Conservation (phyloP, 257 asterid genomes). For the Solanum peruvianum region DNA sequence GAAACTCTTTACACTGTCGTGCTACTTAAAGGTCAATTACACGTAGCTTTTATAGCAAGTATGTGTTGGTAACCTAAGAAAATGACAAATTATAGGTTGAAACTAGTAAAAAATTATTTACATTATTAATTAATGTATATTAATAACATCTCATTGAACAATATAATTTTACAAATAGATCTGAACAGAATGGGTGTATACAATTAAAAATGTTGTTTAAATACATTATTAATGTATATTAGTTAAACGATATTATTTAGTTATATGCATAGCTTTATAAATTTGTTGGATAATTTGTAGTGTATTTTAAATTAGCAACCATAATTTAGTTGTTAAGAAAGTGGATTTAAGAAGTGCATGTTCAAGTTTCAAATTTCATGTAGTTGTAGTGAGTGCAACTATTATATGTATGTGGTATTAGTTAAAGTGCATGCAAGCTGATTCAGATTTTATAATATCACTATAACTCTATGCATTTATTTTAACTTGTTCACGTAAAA, state of each 20-base stretch:
- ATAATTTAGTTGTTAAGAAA: not conserved
- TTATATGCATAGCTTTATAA: not conserved
- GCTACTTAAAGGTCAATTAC: not conserved
- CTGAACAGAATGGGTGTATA: not conserved
- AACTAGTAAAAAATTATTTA: not conserved
- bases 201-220: not conserved
- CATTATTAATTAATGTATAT: not conserved
- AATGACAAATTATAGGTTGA: not conserved
- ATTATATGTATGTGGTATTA: not conserved
- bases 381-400: not conserved
- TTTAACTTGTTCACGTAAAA: not conserved
- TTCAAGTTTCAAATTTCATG: not conserved
- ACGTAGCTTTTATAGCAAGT: not conserved
- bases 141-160: not conserved
- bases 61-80: not conserved
- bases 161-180: not conserved
- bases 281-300: not conserved
- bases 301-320: not conserved
- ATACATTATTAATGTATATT: not conserved
- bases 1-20: not conserved
- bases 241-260: not conserved
- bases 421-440: not conserved
- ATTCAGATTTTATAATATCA: not conserved
- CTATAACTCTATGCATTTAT: not conserved
- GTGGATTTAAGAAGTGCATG: not conserved